Percentiles rank a stretch among this genome's conserved stretches.
These are phyloP conservation scores for Beauveria bassiana DNA, from an alignment of 2,329 filamentous ascomycete species.

Conservation along the genomic window DNA sequence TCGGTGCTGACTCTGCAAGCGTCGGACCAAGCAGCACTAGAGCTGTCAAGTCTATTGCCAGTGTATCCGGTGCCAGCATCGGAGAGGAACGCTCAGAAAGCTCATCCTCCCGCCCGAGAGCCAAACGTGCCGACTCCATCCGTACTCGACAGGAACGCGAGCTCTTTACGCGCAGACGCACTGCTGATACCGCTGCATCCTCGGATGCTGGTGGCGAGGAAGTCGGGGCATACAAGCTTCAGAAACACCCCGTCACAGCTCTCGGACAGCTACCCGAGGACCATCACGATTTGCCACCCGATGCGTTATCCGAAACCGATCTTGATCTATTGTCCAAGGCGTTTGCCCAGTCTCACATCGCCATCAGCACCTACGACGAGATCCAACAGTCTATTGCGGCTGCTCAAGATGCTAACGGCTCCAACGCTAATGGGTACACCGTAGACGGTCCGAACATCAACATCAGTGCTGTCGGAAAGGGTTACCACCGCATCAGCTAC, in stretches of 20 bases:
- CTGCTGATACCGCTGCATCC: constrained; percentile 53
- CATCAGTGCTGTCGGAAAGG: constrained; percentile 58
- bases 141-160: constrained; percentile 81
- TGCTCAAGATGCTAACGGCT: constrained; percentile 60
- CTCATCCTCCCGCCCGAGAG: constrained; percentile 56
- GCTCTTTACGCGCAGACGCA: constrained; percentile 74
- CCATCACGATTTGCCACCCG: constrained; percentile 51
- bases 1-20: constrained; percentile 50
- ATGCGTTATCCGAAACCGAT: constrained; percentile 60
- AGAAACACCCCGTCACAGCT: constrained; percentile 33
- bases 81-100: constrained; percentile 60
- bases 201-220: constrained; percentile 48
- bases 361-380: constrained; percentile 65
- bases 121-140: constrained; percentile 70
- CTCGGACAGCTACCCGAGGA: constrained; percentile 61
- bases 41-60: constrained; percentile 85
- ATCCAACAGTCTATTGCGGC: constrained; percentile 61
- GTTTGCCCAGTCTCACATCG: constrained; percentile 73
- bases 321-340: constrained; percentile 73
- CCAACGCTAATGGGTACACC: constrained; percentile 46
- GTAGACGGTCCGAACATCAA: constrained; percentile 40
- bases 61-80: constrained; percentile 67
- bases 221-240: constrained; percentile 42
- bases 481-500: constrained; percentile 76
- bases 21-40: constrained; percentile 79